A percentile compares a stretch with the other conserved stretches of the same genome.
These are phyloP conservation scores for Fragaria nilgerrensis DNA, from an alignment of 306 rosid species.

Conservation along the genomic window DNA sequence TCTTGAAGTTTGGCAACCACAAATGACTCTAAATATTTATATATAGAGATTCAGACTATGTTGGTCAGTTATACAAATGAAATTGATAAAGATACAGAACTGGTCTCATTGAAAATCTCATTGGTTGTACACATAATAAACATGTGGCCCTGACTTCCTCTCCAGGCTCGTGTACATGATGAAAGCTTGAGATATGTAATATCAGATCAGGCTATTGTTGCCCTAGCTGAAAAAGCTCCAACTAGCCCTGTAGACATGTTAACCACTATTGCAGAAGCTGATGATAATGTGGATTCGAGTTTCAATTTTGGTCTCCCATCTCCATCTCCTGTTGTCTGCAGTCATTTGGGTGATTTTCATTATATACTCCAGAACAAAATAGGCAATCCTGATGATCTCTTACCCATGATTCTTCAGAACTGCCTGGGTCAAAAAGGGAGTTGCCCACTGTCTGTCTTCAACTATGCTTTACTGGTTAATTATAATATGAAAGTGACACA, in stretches of 20 bases:
- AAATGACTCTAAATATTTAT: not conserved
- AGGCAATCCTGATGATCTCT: conserved; percentile 46
- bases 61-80: not conserved
- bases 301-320: conserved; percentile 41
- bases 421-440: conserved; percentile 81
- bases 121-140: conserved; percentile 11
- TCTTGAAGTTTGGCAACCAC: conserved; percentile 23
- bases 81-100: not conserved
- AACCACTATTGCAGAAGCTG: conserved; percentile 52
- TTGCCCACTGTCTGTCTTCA: conserved; percentile 72
- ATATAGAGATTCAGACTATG: not conserved
- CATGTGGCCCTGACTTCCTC: conserved; percentile 31
- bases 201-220: conserved; percentile 77
- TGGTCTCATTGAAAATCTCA: not conserved
- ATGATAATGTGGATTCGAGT: conserved; percentile 51
- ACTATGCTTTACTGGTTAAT: conserved; percentile 65
- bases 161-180: conserved; percentile 95
- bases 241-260: conserved; percentile 39
- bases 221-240: conserved; percentile 63
- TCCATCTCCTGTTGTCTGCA: conserved; percentile 73
- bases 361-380: conserved; percentile 52
- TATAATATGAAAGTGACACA: conserved; percentile 47
- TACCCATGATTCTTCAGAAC: conserved; percentile 62
- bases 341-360: conserved; percentile 63
- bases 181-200: conserved; percentile 84